Base-by-base conservation (phyloP, 1,284 basidiomycete species). In the Rhodotorula sp. region DNA sequence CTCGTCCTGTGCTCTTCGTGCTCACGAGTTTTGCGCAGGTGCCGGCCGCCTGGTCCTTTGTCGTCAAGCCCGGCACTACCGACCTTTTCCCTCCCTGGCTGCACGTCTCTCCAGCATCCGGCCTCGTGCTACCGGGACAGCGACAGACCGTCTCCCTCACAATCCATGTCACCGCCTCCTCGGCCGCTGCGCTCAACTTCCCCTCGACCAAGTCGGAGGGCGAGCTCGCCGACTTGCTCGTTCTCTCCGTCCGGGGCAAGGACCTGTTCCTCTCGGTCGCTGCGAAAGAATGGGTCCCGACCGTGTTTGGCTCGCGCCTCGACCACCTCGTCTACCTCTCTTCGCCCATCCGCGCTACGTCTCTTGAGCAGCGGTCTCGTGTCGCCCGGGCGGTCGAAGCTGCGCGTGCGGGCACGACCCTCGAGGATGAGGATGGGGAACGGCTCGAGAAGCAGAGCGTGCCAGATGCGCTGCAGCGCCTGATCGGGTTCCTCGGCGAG, bases 181-280 rank as follows among this genome's bases (percentile, higher is more conserved):
- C 61, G 9, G 60, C 55, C 42, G 54, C 71, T 16, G 4, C 59
- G 2, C 67, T 73, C 25, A 67, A 64, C 27, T 73, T 75, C 46
- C 61, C 68, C 3, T 3, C 17, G 2, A 34, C 5, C 7, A 1
- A 27, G 52, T 9, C 13, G 13, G 63, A 61, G 14, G 44, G n/a
- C 25, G 52, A 34, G 10, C 59, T 74, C 13, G 65, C 67, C 5
- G 74, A 76, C 17, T 45, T 76, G 5, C 68, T 76, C 56, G 58
- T 76, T 50, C 49, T 74, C 17, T 68, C 68, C n/a, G 56, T 72
- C 54, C 67, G 71, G 45, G 74, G 70, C 46, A 56, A 60, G 21
- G 74, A 76, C 54, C 58, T 76, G 7, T 76, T 76, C 58, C 68
- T 74, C 41, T 52, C 69, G 12, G 66, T 76, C 27, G 58, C 68